Base-by-base conservation (phyloP, 1,284 basidiomycete species). In the Cystobasidium slooffiae region DNA sequence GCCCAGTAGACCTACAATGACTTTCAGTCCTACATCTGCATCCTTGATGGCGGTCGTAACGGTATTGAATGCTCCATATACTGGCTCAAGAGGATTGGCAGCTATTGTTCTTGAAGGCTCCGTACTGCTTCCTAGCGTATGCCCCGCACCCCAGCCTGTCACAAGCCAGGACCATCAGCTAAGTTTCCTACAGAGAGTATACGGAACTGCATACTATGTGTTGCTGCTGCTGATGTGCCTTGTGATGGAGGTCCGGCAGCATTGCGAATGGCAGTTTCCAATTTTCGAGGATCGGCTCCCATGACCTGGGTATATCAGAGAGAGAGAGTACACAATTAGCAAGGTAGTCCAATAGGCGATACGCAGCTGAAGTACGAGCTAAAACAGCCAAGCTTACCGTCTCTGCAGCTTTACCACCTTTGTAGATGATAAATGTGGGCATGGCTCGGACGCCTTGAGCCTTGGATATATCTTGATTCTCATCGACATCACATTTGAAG, bases 391-490 rank as follows among this genome's bases (percentile, higher is more conserved):
- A 24, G n/a, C 61, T 43, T 51, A 72, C 69, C 41, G 70, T 73
- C 43, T 59, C 53, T 10, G 58, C 70, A 24, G 51, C 62, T 61
- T 73, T 73, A 52, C 70, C 70, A 46, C 61, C 70, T 55, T 66
- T 73, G 55, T 73, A 73, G 16, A 73, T 66, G 37, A 49, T 66
- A 52, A 73, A 73, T 22, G 70, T 73, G 3, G 70, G 70, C 70
- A 73, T 73, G 7, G 70, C 70, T 7, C 52, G 31, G 4, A 73
- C 70, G 10, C 70, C 70, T 49, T 65, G 62, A 37, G 43, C 58
- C 20, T 65, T 22, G 7, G 70, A 73, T 14, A 73, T 66, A 22
- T 73, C 70, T 47, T 46, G 62, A 52, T 49, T 66, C 18, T 65
- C 44, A 51, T 73, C 70, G 10, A 73, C 70, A 59, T 73, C 70